Conservation (phyloP, 2,329 filamentous ascomycete genomes). For the Hawksworthiomyces lignivorus region DNA sequence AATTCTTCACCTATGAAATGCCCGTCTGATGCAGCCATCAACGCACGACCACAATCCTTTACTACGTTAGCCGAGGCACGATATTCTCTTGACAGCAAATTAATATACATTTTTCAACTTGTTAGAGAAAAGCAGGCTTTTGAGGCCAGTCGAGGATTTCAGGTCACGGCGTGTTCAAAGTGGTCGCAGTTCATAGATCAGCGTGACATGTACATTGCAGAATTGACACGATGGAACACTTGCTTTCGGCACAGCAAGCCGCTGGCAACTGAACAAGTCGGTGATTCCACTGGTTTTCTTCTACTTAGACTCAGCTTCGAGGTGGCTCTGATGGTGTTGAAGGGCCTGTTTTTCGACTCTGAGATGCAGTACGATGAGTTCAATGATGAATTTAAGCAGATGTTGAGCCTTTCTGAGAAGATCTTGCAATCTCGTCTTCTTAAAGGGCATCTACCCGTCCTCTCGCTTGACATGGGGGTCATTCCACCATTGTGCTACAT, state of each 20-base stretch:
- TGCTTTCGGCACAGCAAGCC: too few species aligned
- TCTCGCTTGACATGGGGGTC: neutral
- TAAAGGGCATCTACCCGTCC: too few species aligned
- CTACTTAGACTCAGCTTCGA: neutral
- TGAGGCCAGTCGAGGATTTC: neutral
- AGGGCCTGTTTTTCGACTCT: neutral
- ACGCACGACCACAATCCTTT: neutral
- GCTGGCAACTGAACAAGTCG: too few species aligned
- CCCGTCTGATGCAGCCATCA: neutral
- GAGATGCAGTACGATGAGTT: slow-evolving; percentile 1
- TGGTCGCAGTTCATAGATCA: too few species aligned
- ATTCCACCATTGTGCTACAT: slow-evolving; percentile 2
- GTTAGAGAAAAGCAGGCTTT: slow-evolving; percentile 2
- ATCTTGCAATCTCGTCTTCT: neutral
- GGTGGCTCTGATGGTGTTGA: neutral
- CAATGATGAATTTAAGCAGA: neutral
- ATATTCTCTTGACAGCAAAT: neutral
- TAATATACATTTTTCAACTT: neutral
- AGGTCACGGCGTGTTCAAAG: neutral
- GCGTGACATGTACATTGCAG: too few species aligned
- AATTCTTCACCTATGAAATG: neutral
- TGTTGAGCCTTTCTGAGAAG: neutral
- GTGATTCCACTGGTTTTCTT: neutral
- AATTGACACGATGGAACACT: too few species aligned
- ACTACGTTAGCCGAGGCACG: neutral